Evolutionary conservation across 208 protist genomes (phyloP).

Genomic region (Crithidia bombi): DNA sequence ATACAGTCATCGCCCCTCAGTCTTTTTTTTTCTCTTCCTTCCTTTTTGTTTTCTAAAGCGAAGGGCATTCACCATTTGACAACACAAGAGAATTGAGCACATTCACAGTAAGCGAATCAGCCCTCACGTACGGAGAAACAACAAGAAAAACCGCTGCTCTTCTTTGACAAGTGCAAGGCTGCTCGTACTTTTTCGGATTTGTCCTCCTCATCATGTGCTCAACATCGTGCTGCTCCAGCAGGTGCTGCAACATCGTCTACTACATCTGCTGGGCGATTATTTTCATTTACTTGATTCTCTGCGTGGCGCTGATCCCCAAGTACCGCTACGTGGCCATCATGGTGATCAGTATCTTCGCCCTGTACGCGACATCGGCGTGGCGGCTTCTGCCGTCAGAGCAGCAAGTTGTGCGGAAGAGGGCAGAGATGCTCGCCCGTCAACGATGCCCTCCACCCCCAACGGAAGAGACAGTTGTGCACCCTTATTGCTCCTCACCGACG

Average conservation of each 20-base stretch:
- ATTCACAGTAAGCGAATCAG: no score
- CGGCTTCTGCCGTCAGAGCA: slow-evolving; percentile 34
- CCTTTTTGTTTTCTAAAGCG: no score
- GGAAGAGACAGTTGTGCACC: background rate
- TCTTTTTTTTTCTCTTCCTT: no score
- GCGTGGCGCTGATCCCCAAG: slow-evolving; percentile 21
- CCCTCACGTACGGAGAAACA: no score
- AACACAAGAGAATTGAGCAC: no score
- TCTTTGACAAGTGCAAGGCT: no score
- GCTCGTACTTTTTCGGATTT: no score
- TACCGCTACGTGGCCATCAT: slow-evolving; percentile 33
- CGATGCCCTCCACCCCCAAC: slow-evolving; percentile 7
- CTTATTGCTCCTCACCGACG: background rate
- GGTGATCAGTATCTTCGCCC: slow-evolving; percentile 9
- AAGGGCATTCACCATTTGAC: no score
- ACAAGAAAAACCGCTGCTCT: no score
- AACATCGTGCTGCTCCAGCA: slow-evolving; percentile 5
- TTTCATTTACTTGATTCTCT: slow-evolving; percentile 29
- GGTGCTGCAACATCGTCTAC: slow-evolving; percentile 24
- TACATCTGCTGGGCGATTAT: slow-evolving; percentile 19
- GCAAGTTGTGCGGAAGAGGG: slow-evolving; percentile 8
- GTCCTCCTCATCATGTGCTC: slow-evolving; percentile 4
- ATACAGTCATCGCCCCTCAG: no score
- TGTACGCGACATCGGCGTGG: slow-evolving; percentile 31
- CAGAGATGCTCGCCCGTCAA: slow-evolving; percentile 25